Evolutionary conservation across 116 monocot species (phyloP).

Genomic region (Trichopus zeylanicus): DNA sequence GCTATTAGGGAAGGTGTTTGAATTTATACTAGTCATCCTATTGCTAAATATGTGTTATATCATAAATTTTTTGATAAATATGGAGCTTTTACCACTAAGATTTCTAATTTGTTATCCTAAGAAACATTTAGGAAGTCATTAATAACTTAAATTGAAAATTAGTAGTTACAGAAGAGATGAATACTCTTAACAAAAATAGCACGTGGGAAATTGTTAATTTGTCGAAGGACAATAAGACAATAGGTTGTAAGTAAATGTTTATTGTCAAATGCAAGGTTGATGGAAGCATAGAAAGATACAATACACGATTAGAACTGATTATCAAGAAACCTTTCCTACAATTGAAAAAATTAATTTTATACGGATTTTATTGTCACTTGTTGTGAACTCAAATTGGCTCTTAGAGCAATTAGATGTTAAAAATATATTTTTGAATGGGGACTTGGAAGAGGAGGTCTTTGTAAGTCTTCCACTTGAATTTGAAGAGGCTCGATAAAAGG

Average conservation of each 20-base stretch:
- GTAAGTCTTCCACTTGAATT: background rate
- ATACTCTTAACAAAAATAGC: background rate
- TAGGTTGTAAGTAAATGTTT: background rate
- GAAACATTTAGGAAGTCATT: background rate
- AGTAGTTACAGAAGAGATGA: too few species aligned
- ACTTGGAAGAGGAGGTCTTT: background rate
- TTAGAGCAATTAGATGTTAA: background rate
- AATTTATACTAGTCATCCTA: background rate
- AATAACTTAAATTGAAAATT: background rate
- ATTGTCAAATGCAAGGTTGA: background rate
- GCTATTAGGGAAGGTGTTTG: background rate
- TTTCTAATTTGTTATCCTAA: background rate
- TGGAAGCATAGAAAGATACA: background rate
- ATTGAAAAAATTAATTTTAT: background rate
- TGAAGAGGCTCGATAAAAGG: background rate
- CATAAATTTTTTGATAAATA: background rate
- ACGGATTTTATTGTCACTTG: background rate
- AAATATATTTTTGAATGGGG: background rate
- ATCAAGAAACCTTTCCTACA: too few species aligned
- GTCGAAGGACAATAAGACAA: background rate
- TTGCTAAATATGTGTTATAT: background rate
- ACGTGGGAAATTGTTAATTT: background rate
- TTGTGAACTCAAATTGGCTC: background rate
- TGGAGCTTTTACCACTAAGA: background rate
- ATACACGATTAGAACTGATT: too few species aligned